Base-by-base conservation (phyloP, 2,329 filamentous ascomycete genomes). In the Claviceps sp. region DNA sequence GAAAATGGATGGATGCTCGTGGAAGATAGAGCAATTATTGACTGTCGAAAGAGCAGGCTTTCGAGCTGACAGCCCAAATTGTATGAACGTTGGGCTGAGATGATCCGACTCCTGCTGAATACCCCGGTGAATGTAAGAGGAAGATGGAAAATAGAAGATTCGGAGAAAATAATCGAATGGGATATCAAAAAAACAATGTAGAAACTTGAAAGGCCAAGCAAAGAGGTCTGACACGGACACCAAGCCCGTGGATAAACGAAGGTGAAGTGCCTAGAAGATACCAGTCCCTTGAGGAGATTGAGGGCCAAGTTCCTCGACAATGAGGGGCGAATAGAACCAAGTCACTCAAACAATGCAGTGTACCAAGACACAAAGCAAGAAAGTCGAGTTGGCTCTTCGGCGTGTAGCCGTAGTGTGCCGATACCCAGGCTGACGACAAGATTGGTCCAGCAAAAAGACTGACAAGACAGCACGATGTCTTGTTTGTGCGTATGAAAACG, bases 31-130 rank as follows among this genome's bases (percentile, higher is more conserved):
- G 62, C 57, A 64, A 60, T 55, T 65, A 60, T 61, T 67, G 65
- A 60, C 63, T 68, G 64, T 67, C 66, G 64, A 69, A 61, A 66
- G 66, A 66, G 67, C 67, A 69, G 64, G 56, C 65, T 63, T 60
- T 62, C 66, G 45, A 23, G 49, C 29, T 50, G 63, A 61, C 61
- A 62, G 56, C 50, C 49, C 39, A 47, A 53, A 40, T 52, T 52
- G 55, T 55, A 40, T 45, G 44, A 29, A 36, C 3, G 50, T 51
- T 45, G 48, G 50, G 45, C 37, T 49, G 50, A 17, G 37, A 55
- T 36, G 46, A 5, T 37, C 17, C 20, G 29, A 34, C n/a, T 50
- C 23, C 29, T 50, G 29, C 29, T 34, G 9, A 9, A 34, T 4
- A 9, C 29, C 9, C 29, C 29, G 9, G 29, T 34, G 29, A 11